Evolutionary conservation across 345 rosid species (phyloP).

Genomic region (Linum tenue): DNA sequence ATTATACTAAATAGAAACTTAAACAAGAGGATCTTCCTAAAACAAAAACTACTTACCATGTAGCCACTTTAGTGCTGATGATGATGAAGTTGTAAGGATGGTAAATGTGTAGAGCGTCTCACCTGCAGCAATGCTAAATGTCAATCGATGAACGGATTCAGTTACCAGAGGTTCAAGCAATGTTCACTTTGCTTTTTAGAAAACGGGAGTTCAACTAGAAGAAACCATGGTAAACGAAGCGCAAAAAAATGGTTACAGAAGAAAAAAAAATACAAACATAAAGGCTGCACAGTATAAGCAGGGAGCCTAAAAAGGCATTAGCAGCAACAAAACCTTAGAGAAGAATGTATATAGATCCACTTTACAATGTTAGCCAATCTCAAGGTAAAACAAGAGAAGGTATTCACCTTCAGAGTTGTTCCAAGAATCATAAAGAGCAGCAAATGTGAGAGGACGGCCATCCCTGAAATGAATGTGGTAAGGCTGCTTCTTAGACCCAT

Average conservation of each 20-base stretch:
- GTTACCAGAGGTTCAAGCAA: not conserved
- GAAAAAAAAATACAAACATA: too few species aligned
- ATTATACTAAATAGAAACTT: not conserved
- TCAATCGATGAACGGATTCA: not conserved
- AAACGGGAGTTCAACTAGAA: too few species aligned
- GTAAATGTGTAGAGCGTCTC: conserved; percentile 70
- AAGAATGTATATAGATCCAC: not conserved
- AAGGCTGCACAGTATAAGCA: not conserved
- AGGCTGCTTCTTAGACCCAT: conserved; percentile 85
- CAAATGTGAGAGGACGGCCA: conserved; percentile 77
- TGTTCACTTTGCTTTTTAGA: not conserved
- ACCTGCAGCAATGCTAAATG: conserved; percentile 36
- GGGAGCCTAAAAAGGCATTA: too few species aligned
- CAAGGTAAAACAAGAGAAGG: not conserved
- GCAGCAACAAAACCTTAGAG: too few species aligned
- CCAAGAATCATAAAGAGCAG: conserved; percentile 88
- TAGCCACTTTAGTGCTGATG: conserved; percentile 59
- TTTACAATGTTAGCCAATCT: not conserved
- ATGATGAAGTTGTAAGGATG: conserved; percentile 64
- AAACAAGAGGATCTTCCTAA: conserved; percentile 7
- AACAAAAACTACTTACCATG: conserved; percentile 57
- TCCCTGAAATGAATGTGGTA: conserved; percentile 80
- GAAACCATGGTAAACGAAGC: not conserved
- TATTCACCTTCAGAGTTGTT: conserved; percentile 55
- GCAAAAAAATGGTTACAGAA: not conserved